These are phyloP conservation scores for Talaromyces ruber DNA, from an alignment of 495 filamentous ascomycete genomes.

Conservation along the genomic window DNA sequence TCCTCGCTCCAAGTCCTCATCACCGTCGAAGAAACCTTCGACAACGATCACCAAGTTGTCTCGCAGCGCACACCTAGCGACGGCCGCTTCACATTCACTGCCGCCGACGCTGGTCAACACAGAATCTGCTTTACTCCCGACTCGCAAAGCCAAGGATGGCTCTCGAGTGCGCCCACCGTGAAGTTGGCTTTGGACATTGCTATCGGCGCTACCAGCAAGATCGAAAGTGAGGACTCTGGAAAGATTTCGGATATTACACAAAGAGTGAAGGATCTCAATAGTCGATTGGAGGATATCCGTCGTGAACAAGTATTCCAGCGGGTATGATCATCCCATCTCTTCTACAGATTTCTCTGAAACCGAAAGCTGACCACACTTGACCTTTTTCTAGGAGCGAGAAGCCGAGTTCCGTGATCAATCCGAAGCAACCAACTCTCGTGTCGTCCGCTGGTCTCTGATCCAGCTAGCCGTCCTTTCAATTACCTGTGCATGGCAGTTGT, in stretches of 20 bases:
- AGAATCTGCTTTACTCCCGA: conserved; percentile 86
- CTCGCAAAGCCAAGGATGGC: conserved; percentile 55
- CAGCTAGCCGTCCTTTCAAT: conserved; percentile 81
- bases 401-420: conserved; percentile 97
- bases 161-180: conserved; percentile 57
- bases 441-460: conserved; percentile 88
- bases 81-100: conserved; percentile 93
- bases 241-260: conserved; percentile 89
- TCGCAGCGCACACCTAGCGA: conserved; percentile 65
- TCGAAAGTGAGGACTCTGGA: conserved; percentile 87
- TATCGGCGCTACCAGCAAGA: conserved; percentile 90
- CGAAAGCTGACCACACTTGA: not conserved
- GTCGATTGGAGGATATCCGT: conserved; percentile 77
- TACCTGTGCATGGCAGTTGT: conserved; percentile 96
- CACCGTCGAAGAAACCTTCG: conserved; percentile 92
- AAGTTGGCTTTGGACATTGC: conserved; percentile 82
- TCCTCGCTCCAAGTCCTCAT: conserved; percentile 73
- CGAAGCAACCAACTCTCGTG: conserved; percentile 84
- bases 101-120: conserved; percentile 90
- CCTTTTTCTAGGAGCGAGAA: conserved; percentile 72
- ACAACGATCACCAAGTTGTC: conserved; percentile 95
- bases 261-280: conserved; percentile 84
- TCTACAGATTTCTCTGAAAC: not conserved
- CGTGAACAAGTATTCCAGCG: conserved; percentile 95
- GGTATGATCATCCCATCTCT: conserved; percentile 44